A percentile compares a stretch with the other conserved stretches of the same genome.
phyloP scores from a whole-genome alignment of 345 rosid species.

The Eucalyptus curtisii region DNA sequence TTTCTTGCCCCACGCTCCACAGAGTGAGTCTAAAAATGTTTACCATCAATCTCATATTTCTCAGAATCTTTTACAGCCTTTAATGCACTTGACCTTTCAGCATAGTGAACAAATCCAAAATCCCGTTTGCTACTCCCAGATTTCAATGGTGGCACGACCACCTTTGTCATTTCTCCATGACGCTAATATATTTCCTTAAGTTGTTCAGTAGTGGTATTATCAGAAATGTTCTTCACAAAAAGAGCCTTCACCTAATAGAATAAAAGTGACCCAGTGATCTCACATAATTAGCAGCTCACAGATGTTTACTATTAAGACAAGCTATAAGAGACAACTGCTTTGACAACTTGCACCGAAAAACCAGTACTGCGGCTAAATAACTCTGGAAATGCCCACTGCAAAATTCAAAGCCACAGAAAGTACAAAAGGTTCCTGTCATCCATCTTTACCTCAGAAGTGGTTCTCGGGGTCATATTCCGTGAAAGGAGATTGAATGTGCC shows the following conservation, averaged over 20 bases:
- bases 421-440: background rate
- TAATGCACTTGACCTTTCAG: conserved; percentile 91
- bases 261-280: background rate
- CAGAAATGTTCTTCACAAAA: conserved; percentile 87
- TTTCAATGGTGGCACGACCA: conserved; percentile 87
- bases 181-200: conserved; percentile 74
- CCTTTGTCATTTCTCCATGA: conserved; percentile 88
- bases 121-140: conserved; percentile 63
- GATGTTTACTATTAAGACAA: background rate
- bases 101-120: conserved; percentile 92
- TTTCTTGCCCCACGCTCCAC: background rate
- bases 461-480: background rate
- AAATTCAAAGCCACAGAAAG: background rate
- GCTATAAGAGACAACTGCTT: background rate
- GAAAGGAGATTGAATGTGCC: background rate
- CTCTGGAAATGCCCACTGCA: background rate
- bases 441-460: background rate
- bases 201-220: conserved; percentile 64
- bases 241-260: conserved; percentile 77
- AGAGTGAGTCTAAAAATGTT: background rate
- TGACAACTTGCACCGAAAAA: background rate
- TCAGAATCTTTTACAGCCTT: conserved; percentile 78
- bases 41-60: conserved; percentile 92
- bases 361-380: background rate
- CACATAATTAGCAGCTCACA: background rate